Evolutionary conservation across 352 stramenopile species (phyloP), one percentile per base, ranked within the genome.

Genomic region (Phytopythium aichiense): DNA sequence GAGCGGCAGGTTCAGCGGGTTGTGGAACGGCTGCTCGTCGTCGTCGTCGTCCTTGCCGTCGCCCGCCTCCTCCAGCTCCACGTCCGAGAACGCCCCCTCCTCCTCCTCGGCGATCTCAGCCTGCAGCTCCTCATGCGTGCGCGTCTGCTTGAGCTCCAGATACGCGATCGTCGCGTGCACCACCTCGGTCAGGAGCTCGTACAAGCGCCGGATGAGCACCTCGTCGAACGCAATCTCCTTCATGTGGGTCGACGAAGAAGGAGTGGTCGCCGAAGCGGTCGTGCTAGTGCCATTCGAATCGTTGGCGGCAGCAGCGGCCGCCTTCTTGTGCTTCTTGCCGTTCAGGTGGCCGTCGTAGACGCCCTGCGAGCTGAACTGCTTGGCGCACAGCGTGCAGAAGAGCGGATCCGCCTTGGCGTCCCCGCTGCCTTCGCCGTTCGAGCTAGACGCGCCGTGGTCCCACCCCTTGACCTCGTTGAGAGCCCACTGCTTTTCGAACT

Each of bases 11-110:
- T 99, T 99, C 58, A 99, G 93, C 31, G 97, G 97, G 73, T 99
- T 99, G 84, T 99, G 99, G 61, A 99, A 98, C 30, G 96, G 94
- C 58, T 96, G 91, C 68, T 99, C 96, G 37, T 99, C 95, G 43
- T 98, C 92, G n/a, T 96, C 84, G 25, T 88, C 73, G 31, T 94
- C 90, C 1, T 72, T 73, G 11, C 87, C 79, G 28, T 93, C 90
- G 12, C 68, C 73, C 18, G 77, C 69, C 31, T 86, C 84, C 50
- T 95, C 87, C 9, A 91, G 64, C 57, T 92, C 84, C 37, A 92
- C 80, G 68, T 94, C 85, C 0, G 82, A 93, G 61, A 92, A 87
- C n/a, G 71, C 62, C 22, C 82, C 84, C 70, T 96, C 81, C 52
- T 97, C 89, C 40, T 97, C 85, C 52, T 96, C 88, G 4, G 81